Base-by-base conservation (phyloP, 192 early-diverging fungal genomes). In the Coemansia sp. region DNA sequence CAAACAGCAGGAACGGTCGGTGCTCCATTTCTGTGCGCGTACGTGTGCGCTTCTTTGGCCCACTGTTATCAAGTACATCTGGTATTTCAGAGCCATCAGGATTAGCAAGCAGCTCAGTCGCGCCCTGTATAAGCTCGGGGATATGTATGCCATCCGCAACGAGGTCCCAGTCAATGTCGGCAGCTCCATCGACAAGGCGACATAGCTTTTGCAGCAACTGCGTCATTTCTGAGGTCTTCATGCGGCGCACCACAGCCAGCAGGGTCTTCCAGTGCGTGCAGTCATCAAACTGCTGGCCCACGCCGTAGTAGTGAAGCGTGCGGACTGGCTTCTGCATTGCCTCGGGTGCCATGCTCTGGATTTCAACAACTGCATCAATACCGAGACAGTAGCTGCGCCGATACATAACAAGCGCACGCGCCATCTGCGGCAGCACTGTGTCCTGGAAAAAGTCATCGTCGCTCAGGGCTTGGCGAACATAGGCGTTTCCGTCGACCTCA, bases 301-400 rank as follows among this genome's bases (percentile, higher is more conserved):
- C 62, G 1, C 82, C 84, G 53, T 88, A 84, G 27, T 87, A 84
- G 62, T 93, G 87, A 22, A 95, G 73, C 15, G 83, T 87, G 2
- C 87, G 83, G 29, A 84, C 83, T 4, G 89, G 82, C 69, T 87
- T 89, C 5, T 69, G 72, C 24, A 82, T 17, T 19, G 72, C 47
- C 39, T 72, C 53, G 37, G 72, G 66, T 65, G 63, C 52, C 45
- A 80, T 19, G 0, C 69, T 60, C 68, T 93, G 91, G 14, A 95
- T 55, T 15, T 66, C 69, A 49, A 77, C 54, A 2, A 91, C 39
- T 50, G 90, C 76, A 21, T 82, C 73, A 52, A 93, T 83, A 5
- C 84, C 87, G 5, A 87, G 43, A 27, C 82, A 59, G 63, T 90
- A 94, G 23, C 76, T 59, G 17, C 73, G 59, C 17, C 90, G 91